A percentile compares a stretch with the other conserved stretches of the same genome.
Conservation (phyloP, 768 basidiomycete species). For the Tylopilus plumbeoviolaceoides region DNA sequence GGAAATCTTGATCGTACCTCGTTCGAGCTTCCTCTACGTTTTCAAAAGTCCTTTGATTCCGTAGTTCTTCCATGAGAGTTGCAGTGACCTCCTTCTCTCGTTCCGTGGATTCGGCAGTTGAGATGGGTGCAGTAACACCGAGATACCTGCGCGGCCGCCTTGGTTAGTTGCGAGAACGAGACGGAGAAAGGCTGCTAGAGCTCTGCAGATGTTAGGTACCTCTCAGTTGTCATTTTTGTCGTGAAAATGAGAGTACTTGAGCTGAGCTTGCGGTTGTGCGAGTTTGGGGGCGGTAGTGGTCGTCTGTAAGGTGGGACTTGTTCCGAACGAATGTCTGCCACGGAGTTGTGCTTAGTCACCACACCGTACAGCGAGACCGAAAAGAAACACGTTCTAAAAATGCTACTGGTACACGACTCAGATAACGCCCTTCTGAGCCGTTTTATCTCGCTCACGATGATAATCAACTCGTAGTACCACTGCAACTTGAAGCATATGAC, state of each 20-base stretch:
- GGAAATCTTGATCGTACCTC: constrained; percentile 50
- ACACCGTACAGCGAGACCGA: background rate
- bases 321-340: constrained; percentile 11
- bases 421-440: background rate
- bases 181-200: constrained; percentile 3
- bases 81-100: constrained; percentile 80
- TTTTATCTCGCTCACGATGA: background rate
- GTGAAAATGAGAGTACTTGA: constrained; percentile 3
- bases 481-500: too few relatives aligned
- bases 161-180: constrained; percentile 11
- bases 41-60: constrained; percentile 84
- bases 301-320: constrained; percentile 14
- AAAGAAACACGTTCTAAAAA: background rate
- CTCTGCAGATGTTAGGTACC: constrained; percentile 26
- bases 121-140: constrained; percentile 86
- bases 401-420: background rate
- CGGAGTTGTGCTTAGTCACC: constrained; percentile 22
- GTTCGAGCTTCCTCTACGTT: constrained; percentile 81
- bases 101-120: constrained; percentile 65
- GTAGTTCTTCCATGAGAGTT: constrained; percentile 88
- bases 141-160: constrained; percentile 47
- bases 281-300: constrained; percentile 13
- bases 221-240: constrained; percentile 39
- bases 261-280: constrained; percentile 6
- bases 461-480: too few relatives aligned